Base-by-base conservation (phyloP, 2,329 filamentous ascomycete species). In the Capronia americana region DNA sequence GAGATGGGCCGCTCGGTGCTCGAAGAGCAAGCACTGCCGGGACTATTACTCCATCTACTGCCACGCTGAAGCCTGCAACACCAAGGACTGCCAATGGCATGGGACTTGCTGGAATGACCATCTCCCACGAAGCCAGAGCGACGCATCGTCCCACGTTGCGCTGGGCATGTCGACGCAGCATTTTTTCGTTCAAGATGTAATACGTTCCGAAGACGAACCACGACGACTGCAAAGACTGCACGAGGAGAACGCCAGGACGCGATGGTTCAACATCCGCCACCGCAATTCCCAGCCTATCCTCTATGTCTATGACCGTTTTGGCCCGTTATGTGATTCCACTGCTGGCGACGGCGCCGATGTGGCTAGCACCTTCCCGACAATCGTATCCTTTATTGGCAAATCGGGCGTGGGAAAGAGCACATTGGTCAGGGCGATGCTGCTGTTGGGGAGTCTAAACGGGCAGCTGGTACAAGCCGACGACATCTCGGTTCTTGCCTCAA, bases 261-360 rank as follows among this genome's bases (percentile, higher is more conserved):
- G 58, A 17, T 61, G 58, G 58, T 61, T 61, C 48, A 61, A 61
- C 28, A 61, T 61, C 28, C 58, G 58, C 28, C 46, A 61, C 26
- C 58, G 46, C 20, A 61, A 54, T 11, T 61, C 58, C 28, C 58
- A 61, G 30, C 58, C 58, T 4, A 20, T 54, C 8, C 58, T 61
- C 48, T 44, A 53, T 32, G 48, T 61, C 46, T 61, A 61, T 48
- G 58, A 61, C 20, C 32, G 58, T 28, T 61, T 61, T 10, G 48
- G 48, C 12, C 58, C 58, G 3, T 32, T 61, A 8, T 61, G 58
- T 32, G 50, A 61, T 12, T 24, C 30, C 14, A 10, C 26, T 23
- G 24, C 30, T 20, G 48, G 30, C 20, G 14, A 12, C 30, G 20
- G n/a, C n/a, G 51, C 46, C 1, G 48, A 32, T 5, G 20, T 30